Conservation (phyloP, 805 yeast species). For the Danielozyma ontarioensis region DNA sequence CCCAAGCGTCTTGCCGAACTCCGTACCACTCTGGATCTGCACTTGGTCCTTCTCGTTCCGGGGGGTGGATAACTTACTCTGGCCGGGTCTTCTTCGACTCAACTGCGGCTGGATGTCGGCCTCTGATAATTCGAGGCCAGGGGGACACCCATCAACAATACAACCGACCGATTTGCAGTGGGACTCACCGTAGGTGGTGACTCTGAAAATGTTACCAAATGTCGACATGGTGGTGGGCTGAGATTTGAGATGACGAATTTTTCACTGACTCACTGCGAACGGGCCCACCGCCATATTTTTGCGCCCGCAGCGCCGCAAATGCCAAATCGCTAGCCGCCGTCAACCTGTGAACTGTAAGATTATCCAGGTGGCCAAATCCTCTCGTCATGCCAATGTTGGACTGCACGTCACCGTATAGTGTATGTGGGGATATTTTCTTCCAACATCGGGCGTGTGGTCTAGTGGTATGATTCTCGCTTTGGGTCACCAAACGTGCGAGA, state of each 20-base stretch:
- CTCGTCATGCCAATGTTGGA: too few relatives aligned
- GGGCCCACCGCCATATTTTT: too few relatives aligned
- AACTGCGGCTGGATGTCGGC: slow-evolving; percentile 92
- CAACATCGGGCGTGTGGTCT: slow-evolving; percentile 17
- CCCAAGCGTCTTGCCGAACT: slow-evolving; percentile 84
- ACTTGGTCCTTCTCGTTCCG: slow-evolving; percentile 93
- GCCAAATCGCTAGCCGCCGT: too few relatives aligned
- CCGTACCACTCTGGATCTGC: slow-evolving; percentile 91
- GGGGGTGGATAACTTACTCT: slow-evolving; percentile 87
- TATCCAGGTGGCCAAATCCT: too few relatives aligned
- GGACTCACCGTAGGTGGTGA: slow-evolving; percentile 96
- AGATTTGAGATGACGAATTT: background rate
- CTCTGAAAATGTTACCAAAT: slow-evolving; percentile 44
- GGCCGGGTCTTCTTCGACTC: slow-evolving; percentile 97
- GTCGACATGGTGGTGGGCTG: slow-evolving; percentile 33
- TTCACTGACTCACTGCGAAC: too few relatives aligned
- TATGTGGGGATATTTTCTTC: too few relatives aligned
- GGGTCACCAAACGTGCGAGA: slow-evolving; percentile 21
- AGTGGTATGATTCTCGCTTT: slow-evolving; percentile 22
- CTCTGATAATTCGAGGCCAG: slow-evolving; percentile 82
- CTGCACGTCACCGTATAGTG: too few relatives aligned
- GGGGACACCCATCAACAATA: slow-evolving; percentile 97
- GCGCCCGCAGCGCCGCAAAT: too few relatives aligned
- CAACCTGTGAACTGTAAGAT: too few relatives aligned
- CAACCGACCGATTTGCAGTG: slow-evolving; percentile 98